phyloP scores from a whole-genome alignment of 139 green algal species.

The Picochlorum costavermella region DNA sequence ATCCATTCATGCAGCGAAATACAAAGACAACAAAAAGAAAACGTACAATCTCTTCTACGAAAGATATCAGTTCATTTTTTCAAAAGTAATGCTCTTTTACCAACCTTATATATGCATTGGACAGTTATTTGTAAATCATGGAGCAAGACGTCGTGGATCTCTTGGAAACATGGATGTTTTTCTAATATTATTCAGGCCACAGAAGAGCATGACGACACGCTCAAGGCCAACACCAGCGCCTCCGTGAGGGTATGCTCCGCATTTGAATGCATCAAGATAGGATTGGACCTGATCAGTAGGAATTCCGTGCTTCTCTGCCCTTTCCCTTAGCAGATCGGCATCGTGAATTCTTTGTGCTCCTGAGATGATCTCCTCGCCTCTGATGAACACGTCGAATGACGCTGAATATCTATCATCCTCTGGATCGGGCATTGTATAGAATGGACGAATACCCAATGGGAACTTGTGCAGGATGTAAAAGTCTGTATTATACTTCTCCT shows the following conservation, averaged over 20 bases:
- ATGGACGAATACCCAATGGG: conserved; percentile 69
- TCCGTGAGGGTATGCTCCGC: conserved; percentile 84
- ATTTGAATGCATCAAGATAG: conserved; percentile 95
- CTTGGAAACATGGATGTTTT: conserved; percentile 96
- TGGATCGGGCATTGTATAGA: conserved; percentile 97
- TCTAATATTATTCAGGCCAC: conserved; percentile 92
- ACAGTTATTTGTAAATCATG: conserved; percentile 36
- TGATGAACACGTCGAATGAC: conserved; percentile 98
- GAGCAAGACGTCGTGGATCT: conserved; percentile 88
- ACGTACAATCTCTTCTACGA: neutral
- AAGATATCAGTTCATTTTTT: neutral
- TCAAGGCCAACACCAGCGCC: conserved; percentile 92
- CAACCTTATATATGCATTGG: no score
- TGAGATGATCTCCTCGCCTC: conserved; percentile 98
- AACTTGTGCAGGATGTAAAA: conserved; percentile 94
- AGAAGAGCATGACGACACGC: conserved; percentile 96
- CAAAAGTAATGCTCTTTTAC: no score
- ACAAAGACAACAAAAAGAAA: neutral
- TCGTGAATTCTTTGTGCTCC: conserved; percentile 87
- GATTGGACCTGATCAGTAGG: conserved; percentile 70
- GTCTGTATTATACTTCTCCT: conserved; percentile 91
- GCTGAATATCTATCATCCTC: conserved; percentile 83
- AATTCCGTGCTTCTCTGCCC: conserved; percentile 58
- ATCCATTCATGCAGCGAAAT: neutral
- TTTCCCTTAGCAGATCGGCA: conserved; percentile 70